Percentiles rank a stretch among this genome's conserved stretches.
Evolutionary conservation across 441 rosid species (phyloP).

Genomic region (Pelargonium myrrhifolium): DNA sequence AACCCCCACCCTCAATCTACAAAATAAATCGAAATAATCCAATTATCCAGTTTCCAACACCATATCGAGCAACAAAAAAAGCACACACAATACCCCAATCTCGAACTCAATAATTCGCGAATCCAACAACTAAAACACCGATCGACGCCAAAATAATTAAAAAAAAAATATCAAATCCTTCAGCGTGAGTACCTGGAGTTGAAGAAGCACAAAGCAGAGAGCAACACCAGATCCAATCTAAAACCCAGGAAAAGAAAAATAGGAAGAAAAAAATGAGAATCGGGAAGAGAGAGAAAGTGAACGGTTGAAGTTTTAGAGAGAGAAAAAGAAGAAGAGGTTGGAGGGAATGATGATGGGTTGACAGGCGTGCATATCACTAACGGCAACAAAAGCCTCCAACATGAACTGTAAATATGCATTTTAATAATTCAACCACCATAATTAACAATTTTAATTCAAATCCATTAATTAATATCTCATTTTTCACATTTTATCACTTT

Average conservation of each 20-base stretch:
- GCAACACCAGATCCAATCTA: conserved; percentile 5
- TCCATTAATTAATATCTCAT: too few relatives aligned
- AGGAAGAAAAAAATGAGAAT: conserved; percentile 4
- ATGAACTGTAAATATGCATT: conserved; percentile 28
- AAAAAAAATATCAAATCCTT: conserved; percentile 34
- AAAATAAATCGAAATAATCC: background rate
- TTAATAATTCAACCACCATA: conserved; percentile 2
- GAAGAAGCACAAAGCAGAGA: background rate
- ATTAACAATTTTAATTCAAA: too few relatives aligned
- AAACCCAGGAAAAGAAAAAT: background rate
- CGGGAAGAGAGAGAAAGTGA: conserved; percentile 7
- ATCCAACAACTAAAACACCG: background rate
- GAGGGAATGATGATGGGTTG: conserved; percentile 64
- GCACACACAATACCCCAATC: background rate
- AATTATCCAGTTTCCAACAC: background rate
- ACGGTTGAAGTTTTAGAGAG: conserved; percentile 20
- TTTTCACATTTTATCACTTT: too few relatives aligned
- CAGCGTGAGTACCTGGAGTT: background rate
- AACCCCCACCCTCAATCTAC: background rate
- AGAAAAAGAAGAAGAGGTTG: conserved; percentile 30
- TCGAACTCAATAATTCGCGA: background rate
- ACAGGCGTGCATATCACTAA: conserved; percentile 95
- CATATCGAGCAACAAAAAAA: background rate
- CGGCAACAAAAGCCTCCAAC: conserved; percentile 41
- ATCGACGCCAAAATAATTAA: background rate